These are phyloP conservation scores for Xylogone sp. DNA, from an alignment of 2,329 filamentous ascomycete genomes.

Conservation along the genomic window DNA sequence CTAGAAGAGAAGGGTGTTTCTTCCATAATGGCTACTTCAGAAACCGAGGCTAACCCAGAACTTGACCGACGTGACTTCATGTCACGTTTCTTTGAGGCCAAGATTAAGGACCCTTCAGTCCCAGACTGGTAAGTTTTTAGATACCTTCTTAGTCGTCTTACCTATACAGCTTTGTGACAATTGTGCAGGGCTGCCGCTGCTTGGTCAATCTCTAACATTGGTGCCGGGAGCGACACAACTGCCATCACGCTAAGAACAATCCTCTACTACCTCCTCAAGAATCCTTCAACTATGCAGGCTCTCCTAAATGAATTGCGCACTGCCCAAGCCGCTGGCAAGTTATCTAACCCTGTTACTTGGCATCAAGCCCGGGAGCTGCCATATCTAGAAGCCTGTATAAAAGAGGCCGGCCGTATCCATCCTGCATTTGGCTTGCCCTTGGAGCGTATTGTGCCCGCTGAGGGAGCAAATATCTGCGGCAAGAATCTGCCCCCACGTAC, in stretches of 20 bases:
- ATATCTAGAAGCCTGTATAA: slow-evolving; percentile 9
- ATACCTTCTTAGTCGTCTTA: no score
- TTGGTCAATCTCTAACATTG: not conserved
- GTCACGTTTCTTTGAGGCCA: no score
- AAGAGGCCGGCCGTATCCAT: slow-evolving; percentile 7
- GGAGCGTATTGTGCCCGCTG: slow-evolving; percentile 3
- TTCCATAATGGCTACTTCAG: no score
- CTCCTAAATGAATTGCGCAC: slow-evolving; percentile 9
- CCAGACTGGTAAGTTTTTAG: no score
- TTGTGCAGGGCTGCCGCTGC: not conserved
- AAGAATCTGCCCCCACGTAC: slow-evolving; percentile 5
- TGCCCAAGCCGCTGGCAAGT: slow-evolving; percentile 1
- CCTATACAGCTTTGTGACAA: no score
- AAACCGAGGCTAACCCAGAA: no score
- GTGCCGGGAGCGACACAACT: slow-evolving; percentile 13
- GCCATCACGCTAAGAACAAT: slow-evolving; percentile 10
- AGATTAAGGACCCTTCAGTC: no score
- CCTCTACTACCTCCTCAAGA: slow-evolving; percentile 13
- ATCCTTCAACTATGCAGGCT: slow-evolving; percentile 3
- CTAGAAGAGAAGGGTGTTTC: no score
- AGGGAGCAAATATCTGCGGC: slow-evolving; percentile 4
- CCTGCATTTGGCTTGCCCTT: slow-evolving; percentile 2
- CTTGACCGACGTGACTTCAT: no score
- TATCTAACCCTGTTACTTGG: slow-evolving; percentile 4
- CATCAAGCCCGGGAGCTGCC: slow-evolving; percentile 3